Percentiles rank a stretch among this genome's conserved stretches.
Conservation (phyloP, 164 flowering plant species). For the Macadamia tetraphylla region DNA sequence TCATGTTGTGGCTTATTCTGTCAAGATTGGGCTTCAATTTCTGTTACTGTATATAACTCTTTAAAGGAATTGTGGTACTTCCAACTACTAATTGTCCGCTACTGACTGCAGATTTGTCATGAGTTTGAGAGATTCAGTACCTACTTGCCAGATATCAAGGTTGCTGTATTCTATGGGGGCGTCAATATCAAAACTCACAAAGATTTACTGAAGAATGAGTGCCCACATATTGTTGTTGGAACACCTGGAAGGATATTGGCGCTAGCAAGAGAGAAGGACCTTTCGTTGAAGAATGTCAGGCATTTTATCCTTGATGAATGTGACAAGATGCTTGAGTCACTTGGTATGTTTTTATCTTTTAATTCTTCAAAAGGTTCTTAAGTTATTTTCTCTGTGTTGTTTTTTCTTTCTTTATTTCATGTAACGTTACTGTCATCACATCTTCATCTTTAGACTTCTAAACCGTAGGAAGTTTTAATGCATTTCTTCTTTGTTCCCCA, state of each 20-base stretch:
- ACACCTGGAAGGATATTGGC: conserved; percentile 95
- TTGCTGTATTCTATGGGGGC: conserved; percentile 97
- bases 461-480: not conserved
- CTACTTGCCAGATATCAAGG: conserved; percentile 76
- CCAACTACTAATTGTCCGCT: not conserved
- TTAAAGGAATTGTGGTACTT: not conserved
- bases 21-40: not conserved
- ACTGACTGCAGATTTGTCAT: conserved; percentile 67
- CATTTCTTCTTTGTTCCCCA: not conserved
- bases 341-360: conserved; percentile 43
- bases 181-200: conserved; percentile 82
- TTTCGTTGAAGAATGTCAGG: conserved; percentile 84
- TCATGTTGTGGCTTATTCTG: not conserved
- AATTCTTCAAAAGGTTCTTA: not conserved
- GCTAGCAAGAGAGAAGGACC: conserved; percentile 86
- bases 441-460: too few relatives aligned
- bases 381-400: not conserved
- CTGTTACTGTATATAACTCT: not conserved
- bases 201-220: conserved; percentile 87
- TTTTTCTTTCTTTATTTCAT: not conserved
- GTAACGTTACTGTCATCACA: not conserved
- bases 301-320: conserved; percentile 98
- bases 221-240: conserved; percentile 97
- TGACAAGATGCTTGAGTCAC: conserved; percentile 99
- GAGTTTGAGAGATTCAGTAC: conserved; percentile 96